Percentiles rank a stretch among this genome's conserved stretches.
Conservation (phyloP, 176 grass and related monocot genomes). For the Melocanna baccifera region DNA sequence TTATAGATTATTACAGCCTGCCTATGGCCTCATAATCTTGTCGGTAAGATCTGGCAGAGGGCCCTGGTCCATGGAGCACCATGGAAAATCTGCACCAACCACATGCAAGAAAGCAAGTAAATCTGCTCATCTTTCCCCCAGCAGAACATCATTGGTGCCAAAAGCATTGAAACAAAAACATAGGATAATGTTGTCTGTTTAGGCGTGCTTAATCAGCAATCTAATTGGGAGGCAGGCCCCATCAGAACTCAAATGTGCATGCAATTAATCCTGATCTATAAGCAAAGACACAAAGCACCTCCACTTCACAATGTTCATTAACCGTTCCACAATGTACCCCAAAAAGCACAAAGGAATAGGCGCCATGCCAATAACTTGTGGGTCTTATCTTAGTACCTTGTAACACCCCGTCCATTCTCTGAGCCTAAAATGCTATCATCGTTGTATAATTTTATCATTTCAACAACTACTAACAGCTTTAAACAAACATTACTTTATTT, state of each 20-base stretch:
- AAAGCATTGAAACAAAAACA: neutral
- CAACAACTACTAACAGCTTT: no score
- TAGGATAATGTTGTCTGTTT: neutral
- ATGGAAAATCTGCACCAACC: conserved; percentile 8
- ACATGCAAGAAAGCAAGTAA: conserved; percentile 33
- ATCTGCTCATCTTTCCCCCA: neutral
- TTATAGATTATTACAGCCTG: neutral
- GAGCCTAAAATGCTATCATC: no score
- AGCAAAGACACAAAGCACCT: neutral
- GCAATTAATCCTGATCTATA: neutral
- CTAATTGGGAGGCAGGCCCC: neutral
- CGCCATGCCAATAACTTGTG: neutral
- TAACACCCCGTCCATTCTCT: no score
- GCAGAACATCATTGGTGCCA: neutral
- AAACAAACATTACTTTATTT: no score
- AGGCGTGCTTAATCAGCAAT: neutral
- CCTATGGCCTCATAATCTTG: neutral
- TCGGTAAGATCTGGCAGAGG: conserved; percentile 14
- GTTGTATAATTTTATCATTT: no score
- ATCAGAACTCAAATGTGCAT: neutral
- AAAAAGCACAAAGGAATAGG: conserved; percentile 24
- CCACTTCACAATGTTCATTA: conserved; percentile 12
- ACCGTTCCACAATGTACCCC: neutral
- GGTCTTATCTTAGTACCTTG: neutral
- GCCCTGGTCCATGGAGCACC: conserved; percentile 12